Percentiles rank a stretch among this genome's conserved stretches.
Evolutionary conservation across 2,329 filamentous ascomycete species (phyloP).

Genomic region (Fusarium poae): DNA sequence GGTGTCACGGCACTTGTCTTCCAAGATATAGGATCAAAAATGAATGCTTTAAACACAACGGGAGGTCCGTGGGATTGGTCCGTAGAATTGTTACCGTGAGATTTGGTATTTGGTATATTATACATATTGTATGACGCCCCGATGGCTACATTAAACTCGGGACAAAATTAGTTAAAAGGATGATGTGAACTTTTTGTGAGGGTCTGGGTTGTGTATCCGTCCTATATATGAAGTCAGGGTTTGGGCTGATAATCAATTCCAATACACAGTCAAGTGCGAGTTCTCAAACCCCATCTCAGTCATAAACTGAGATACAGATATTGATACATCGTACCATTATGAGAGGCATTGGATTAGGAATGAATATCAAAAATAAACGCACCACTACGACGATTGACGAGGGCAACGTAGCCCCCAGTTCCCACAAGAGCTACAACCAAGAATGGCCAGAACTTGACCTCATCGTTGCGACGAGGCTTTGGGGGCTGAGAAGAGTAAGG

Average conservation of each 20-base stretch:
- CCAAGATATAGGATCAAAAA: constrained; percentile 38
- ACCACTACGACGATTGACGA: constrained; percentile 66
- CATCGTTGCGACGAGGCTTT: constrained; percentile 52
- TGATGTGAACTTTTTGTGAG: constrained; percentile 36
- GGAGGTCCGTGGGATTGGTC: background rate
- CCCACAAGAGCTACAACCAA: constrained; percentile 63
- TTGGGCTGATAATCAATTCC: constrained; percentile 1
- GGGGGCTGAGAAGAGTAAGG: constrained; percentile 61
- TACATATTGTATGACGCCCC: constrained; percentile 21
- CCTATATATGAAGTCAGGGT: constrained; percentile 19
- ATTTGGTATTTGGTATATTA: constrained; percentile 20
- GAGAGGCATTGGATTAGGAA: background rate
- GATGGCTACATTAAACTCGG: background rate
- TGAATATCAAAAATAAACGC: constrained; percentile 38
- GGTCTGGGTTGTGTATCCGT: constrained; percentile 33
- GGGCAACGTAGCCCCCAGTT: constrained; percentile 62
- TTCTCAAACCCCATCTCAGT: background rate
- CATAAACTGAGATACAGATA: background rate
- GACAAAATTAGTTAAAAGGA: constrained; percentile 20
- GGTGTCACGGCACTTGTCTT: constrained; percentile 37
- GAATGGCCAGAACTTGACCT: constrained; percentile 71
- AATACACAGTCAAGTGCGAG: background rate
- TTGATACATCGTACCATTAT: background rate
- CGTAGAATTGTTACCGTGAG: background rate
- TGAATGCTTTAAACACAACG: constrained; percentile 35